Percentiles rank a stretch among this genome's conserved stretches.
These are phyloP conservation scores for Mycena amicta DNA, from an alignment of 768 basidiomycete genomes.

Conservation along the genomic window DNA sequence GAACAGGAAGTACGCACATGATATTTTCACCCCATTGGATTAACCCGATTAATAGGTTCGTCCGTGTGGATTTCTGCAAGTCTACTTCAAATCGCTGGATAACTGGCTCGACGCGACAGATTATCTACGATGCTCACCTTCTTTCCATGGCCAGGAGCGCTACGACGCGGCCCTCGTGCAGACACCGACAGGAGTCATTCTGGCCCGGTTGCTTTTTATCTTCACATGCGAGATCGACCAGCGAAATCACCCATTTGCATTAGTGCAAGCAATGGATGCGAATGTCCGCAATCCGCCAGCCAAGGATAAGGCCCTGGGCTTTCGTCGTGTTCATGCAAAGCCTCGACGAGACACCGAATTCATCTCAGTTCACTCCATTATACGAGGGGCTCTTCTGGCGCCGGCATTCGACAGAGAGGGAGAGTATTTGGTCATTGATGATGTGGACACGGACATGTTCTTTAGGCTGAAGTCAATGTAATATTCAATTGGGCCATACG, in stretches of 20 bases:
- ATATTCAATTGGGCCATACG: too few species aligned
- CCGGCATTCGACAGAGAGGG: constrained; percentile 21
- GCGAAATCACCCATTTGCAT: not conserved
- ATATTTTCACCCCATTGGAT: not conserved
- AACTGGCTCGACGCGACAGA: constrained; percentile 24
- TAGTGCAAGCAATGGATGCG: constrained; percentile 5
- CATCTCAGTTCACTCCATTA: constrained; percentile 31
- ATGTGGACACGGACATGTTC: constrained; percentile 34
- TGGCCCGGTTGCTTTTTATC: not conserved
- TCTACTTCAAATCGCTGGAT: constrained; percentile 23
- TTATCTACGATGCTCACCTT: constrained; percentile 25
- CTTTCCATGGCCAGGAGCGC: constrained; percentile 4
- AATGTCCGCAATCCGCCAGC: not conserved
- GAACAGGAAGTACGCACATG: not conserved
- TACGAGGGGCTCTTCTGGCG: constrained; percentile 30
- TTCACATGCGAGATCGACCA: not conserved
- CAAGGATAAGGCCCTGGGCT: constrained; percentile 27
- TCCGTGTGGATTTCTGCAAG: constrained; percentile 14
- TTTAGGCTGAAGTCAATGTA: not conserved
- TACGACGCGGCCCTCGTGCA: constrained; percentile 17
- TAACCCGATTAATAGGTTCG: not conserved
- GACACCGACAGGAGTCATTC: not conserved
- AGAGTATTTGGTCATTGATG: constrained; percentile 31
- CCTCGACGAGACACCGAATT: constrained; percentile 18
- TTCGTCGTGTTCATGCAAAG: constrained; percentile 20